Conservation (phyloP, 352 stramenopile genomes). For the Globisporangium emineosum region DNA sequence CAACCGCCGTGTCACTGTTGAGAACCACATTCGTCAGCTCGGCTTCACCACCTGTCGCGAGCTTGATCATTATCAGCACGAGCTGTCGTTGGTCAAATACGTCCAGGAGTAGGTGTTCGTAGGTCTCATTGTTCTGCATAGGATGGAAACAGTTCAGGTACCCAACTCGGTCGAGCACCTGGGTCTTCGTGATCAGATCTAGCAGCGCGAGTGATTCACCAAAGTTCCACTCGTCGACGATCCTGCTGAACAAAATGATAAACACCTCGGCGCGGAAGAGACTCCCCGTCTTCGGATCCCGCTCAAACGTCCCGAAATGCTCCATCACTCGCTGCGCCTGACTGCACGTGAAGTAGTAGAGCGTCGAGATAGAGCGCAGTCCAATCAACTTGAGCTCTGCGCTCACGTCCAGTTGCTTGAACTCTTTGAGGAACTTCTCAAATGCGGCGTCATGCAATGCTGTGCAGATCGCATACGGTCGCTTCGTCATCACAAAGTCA, state of each 20-base stretch:
- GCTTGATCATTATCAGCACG: conserved; percentile 47
- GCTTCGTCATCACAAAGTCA: conserved; percentile 63
- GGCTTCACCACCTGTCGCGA: conserved; percentile 38
- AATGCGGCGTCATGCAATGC: conserved; percentile 62
- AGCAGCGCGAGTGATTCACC: conserved; percentile 61
- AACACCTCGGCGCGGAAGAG: conserved; percentile 70
- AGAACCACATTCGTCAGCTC: conserved; percentile 48
- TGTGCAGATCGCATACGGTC: conserved; percentile 54
- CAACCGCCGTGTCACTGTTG: conserved; percentile 36
- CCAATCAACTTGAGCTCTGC: conserved; percentile 69
- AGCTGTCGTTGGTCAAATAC: conserved; percentile 60
- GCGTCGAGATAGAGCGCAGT: conserved; percentile 60
- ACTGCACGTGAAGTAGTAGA: conserved; percentile 71
- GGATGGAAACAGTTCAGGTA: conserved; percentile 64
- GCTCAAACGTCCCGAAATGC: conserved; percentile 73
- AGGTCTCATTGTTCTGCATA: conserved; percentile 50
- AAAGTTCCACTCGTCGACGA: conserved; percentile 71
- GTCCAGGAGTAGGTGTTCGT: conserved; percentile 42
- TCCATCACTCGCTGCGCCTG: conserved; percentile 76
- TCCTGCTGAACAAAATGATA: conserved; percentile 61
- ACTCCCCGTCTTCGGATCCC: conserved; percentile 41
- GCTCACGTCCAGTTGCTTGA: conserved; percentile 62
- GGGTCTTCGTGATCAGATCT: conserved; percentile 59
- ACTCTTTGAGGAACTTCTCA: conserved; percentile 75
- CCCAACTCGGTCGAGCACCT: conserved; percentile 61